Conservation (phyloP, 2,329 filamentous ascomycete species). For the Penicillium glabrum region DNA sequence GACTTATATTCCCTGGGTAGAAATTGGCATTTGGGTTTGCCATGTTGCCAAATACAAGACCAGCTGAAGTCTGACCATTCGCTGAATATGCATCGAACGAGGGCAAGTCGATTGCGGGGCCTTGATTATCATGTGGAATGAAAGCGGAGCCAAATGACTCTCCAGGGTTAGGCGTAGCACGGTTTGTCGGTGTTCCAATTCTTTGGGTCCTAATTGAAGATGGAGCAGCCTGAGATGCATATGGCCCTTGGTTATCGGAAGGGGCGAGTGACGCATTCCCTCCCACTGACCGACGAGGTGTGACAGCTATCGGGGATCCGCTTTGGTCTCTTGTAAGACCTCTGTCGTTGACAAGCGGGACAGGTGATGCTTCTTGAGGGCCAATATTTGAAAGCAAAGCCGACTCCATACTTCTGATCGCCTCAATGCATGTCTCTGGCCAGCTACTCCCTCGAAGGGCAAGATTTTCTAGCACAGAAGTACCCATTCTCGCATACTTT, state of each 20-base stretch:
- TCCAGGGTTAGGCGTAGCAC: neutral
- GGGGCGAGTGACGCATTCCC: neutral
- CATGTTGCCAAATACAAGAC: slow-evolving; percentile 21
- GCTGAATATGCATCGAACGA: neutral
- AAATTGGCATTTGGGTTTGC: slow-evolving; percentile 12
- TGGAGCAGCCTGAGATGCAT: neutral
- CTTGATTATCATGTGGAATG: neutral
- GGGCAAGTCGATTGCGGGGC: neutral
- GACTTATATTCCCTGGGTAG: slow-evolving; percentile 7
- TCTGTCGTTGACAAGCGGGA: neutral
- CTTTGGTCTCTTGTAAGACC: neutral
- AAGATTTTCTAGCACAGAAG: slow-evolving; percentile 35
- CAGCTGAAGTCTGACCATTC: slow-evolving; percentile 14
- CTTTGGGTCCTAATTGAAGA: neutral
- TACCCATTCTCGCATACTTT: slow-evolving; percentile 38
- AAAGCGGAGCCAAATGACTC: neutral
- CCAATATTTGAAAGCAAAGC: slow-evolving; percentile 16
- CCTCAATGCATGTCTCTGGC: slow-evolving; percentile 42
- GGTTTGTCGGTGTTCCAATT: neutral
- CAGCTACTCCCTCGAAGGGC: slow-evolving; percentile 36
- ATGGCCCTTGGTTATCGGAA: neutral
- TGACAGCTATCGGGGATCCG: neutral
- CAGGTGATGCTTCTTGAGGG: neutral
- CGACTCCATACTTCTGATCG: slow-evolving; percentile 36
- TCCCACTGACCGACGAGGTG: neutral